Conservation (phyloP, 2,329 filamentous ascomycete species). For the Akanthomyces muscarius region DNA sequence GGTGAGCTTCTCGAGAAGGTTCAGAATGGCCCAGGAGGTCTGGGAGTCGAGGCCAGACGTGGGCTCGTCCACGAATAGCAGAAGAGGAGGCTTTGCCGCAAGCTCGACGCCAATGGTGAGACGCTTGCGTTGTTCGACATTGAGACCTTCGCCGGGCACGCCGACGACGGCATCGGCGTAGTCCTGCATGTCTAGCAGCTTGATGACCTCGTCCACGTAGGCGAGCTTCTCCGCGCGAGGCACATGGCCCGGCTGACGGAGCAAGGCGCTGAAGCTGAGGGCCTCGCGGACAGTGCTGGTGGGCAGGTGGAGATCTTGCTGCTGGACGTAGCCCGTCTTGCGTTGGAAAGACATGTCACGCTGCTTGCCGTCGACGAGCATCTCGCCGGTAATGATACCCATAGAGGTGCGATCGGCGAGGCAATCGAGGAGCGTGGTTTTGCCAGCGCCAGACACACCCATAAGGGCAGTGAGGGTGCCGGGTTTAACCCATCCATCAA, state of each 20-base stretch:
- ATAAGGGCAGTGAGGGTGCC: slow-evolving; percentile 86
- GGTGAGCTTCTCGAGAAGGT: slow-evolving; percentile 83
- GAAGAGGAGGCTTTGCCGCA: slow-evolving; percentile 81
- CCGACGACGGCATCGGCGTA: slow-evolving; percentile 90
- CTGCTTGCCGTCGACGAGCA: slow-evolving; percentile 61
- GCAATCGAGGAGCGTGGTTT: slow-evolving; percentile 84
- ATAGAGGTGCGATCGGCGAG: slow-evolving; percentile 82
- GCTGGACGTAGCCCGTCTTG: slow-evolving; percentile 87
- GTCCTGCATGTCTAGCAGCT: slow-evolving; percentile 82
- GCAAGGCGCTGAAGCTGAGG: slow-evolving; percentile 76
- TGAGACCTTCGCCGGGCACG: slow-evolving; percentile 81
- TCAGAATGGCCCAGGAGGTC: slow-evolving; percentile 88
- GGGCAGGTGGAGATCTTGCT: slow-evolving; percentile 83
- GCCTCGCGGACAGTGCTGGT: slow-evolving; percentile 87
- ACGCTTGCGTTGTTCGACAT: slow-evolving; percentile 67
- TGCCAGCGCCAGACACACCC: slow-evolving; percentile 90
- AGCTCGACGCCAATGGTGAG: slow-evolving; percentile 96
- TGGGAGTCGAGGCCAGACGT: slow-evolving; percentile 92
- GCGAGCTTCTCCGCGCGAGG: slow-evolving; percentile 72
- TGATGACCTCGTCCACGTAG: slow-evolving; percentile 88
- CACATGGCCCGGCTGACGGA: slow-evolving; percentile 77
- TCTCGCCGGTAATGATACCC: slow-evolving; percentile 83
- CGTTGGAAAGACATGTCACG: slow-evolving; percentile 82
- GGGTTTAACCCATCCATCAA: slow-evolving; percentile 74
- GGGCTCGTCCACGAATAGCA: slow-evolving; percentile 92